phyloP scores from a whole-genome alignment of 352 stramenopile genomes.

The Saprolegnia diclina region DNA sequence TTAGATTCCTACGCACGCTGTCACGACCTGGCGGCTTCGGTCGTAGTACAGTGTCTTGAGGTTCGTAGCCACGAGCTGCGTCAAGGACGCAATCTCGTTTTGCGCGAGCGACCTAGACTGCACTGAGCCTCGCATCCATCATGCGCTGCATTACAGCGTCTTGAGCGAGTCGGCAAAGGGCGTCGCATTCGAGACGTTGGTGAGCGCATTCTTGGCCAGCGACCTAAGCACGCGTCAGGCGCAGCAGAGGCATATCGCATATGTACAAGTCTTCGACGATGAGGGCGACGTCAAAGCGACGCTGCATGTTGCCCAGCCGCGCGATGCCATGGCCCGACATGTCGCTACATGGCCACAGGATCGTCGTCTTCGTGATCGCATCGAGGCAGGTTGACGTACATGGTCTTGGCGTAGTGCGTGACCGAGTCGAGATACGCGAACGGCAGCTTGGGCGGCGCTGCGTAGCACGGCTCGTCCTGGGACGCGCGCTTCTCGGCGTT shows the following conservation, averaged over 20 bases:
- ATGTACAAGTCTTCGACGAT: constrained; percentile 21
- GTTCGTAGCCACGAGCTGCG: background rate
- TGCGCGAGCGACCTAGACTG: constrained; percentile 18
- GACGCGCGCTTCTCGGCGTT: background rate
- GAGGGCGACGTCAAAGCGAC: background rate
- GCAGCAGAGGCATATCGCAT: too few species aligned
- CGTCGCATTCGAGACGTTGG: background rate
- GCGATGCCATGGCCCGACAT: constrained; percentile 26
- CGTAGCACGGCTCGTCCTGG: background rate
- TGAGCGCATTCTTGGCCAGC: constrained; percentile 20
- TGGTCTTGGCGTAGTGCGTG: constrained; percentile 8
- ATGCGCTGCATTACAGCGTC: background rate
- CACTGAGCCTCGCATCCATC: too few species aligned
- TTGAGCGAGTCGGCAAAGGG: constrained; percentile 12
- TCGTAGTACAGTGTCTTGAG: constrained; percentile 18
- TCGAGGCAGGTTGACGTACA: constrained; percentile 11
- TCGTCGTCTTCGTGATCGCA: background rate
- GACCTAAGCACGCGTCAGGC: constrained; percentile 1
- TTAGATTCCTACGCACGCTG: constrained; percentile 14
- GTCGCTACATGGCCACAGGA: background rate
- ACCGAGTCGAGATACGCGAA: constrained; percentile 20
- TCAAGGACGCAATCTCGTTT: constrained; percentile 20
- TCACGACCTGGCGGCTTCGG: too few species aligned
- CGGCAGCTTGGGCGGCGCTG: background rate
- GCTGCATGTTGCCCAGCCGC: constrained; percentile 25